phyloP scores from a whole-genome alignment of 139 green algal species.

The Diplosphaera chodatii region DNA sequence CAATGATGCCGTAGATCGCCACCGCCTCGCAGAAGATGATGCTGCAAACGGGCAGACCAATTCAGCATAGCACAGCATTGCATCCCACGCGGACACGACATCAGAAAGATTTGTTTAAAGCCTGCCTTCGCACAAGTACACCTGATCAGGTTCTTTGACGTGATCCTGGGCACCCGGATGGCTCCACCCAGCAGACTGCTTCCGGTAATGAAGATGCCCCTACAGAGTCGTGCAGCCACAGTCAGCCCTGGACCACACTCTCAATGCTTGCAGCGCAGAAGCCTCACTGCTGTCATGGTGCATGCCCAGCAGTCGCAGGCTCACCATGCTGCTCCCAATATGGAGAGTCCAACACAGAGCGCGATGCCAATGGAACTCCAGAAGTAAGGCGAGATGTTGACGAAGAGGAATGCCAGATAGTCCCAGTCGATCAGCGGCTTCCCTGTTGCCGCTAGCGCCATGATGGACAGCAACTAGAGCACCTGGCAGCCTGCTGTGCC shows the following conservation, averaged over 20 bases:
- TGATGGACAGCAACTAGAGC: background rate
- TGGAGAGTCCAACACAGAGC: slow-evolving; percentile 85
- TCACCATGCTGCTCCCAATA: slow-evolving; percentile 86
- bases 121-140: too few species aligned
- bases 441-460: background rate
- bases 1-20: slow-evolving; percentile 99
- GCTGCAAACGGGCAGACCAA: slow-evolving; percentile 32
- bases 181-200: slow-evolving; percentile 91
- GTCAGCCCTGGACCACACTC: too few species aligned
- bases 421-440: background rate
- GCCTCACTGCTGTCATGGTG: too few species aligned
- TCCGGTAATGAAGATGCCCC: slow-evolving; percentile 98
- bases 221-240: too few species aligned
- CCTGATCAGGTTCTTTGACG: slow-evolving; percentile 96
- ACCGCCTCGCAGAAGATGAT: slow-evolving; percentile 99
- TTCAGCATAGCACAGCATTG: too few species aligned
- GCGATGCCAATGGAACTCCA: slow-evolving; percentile 78
- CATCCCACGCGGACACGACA: too few species aligned
- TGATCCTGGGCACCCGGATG: slow-evolving; percentile 90
- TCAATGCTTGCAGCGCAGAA: too few species aligned
- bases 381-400: slow-evolving; percentile 86
- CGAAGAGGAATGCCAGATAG: slow-evolving; percentile 63
- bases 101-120: too few species aligned
- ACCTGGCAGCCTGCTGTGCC: background rate
- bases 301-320: too few species aligned